Base-by-base conservation (phyloP, 352 stramenopile species). In the Phytophthora megakarya region DNA sequence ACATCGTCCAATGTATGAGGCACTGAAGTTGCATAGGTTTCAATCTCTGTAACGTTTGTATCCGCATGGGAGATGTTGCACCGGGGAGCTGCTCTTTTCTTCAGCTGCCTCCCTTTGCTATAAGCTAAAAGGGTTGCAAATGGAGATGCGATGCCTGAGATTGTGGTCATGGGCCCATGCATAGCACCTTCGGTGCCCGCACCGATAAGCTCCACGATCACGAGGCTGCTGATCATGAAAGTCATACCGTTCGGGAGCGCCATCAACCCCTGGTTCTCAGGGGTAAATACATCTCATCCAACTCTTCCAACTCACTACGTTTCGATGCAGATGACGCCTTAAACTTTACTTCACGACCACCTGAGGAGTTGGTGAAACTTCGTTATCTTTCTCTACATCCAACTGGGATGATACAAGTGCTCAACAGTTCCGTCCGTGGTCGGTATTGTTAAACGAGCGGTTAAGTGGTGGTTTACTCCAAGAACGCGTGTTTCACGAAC, bases 241-340 rank as follows among this genome's bases (percentile, higher is more conserved):
- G 72, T 65, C 23, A 80, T 60, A 12, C 72, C 75, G 32, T 59
- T 61, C 3, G 75, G 75, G 8, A 98, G 68, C 21, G 90, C 89
- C 9, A 97, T 71, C 11, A 98, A 78, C 52, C 98, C 91, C 48
- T 90, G 80, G 65, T 87, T 88, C 52, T 90, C 78, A 16, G 87
- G 50, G 61, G n/a, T n/a, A 88, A 81, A 21, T 74, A 80, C 19
- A 70, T 63, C 56, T 87, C 78, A 7, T 82, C 65, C 22, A 80
- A 53, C 8, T 70, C 45, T 1, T 68, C 33, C 13, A 67, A 26
- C 37, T 72, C 65, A 25, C 33, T 65, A 21, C 40, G 52, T 44
- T 62, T 72, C 11, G 46, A 53, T 35, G 51, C 18, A 40, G 43
- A 39, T 8, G 40, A 60, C 15, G 16, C 23, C n/a, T 57, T 62